phyloP scores from a whole-genome alignment of 1,139 yeast genomes.

The Sugiyamaella neomexicana region DNA sequence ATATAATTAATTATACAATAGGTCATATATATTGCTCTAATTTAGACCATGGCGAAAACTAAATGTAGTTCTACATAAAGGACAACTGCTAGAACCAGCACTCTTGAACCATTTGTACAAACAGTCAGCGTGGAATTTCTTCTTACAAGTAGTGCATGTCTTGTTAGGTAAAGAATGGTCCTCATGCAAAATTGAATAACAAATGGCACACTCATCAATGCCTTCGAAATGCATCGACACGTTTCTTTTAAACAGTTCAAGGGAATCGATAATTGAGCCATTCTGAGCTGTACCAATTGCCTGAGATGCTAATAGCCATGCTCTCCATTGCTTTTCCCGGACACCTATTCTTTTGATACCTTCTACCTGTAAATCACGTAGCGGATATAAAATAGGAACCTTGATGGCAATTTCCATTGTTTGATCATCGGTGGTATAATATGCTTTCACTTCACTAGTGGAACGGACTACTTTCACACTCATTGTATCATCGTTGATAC shows the following conservation, averaged over 20 bases:
- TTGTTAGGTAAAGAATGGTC: slow-evolving; percentile 90
- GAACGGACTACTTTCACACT: slow-evolving; percentile 61
- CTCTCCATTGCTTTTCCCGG: slow-evolving; percentile 89
- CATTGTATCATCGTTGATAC: slow-evolving; percentile 40
- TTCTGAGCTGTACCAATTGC: slow-evolving; percentile 68
- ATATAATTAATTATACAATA: not conserved
- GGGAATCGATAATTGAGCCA: slow-evolving; percentile 79
- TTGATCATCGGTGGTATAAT: slow-evolving; percentile 83
- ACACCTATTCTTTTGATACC: slow-evolving; percentile 87
- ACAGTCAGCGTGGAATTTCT: slow-evolving; percentile 96
- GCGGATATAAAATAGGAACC: slow-evolving; percentile 72
- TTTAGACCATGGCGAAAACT: slow-evolving; percentile 22
- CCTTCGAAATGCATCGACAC: slow-evolving; percentile 80
- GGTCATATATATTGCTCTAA: not conserved
- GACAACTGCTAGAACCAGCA: slow-evolving; percentile 89
- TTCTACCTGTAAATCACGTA: slow-evolving; percentile 67
- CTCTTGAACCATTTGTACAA: slow-evolving; percentile 96
- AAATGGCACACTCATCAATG: slow-evolving; percentile 94
- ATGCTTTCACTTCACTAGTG: slow-evolving; percentile 69
- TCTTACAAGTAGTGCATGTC: slow-evolving; percentile 83
- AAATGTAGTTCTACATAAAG: slow-evolving; percentile 82
- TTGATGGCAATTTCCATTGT: slow-evolving; percentile 75
- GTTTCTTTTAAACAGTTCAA: slow-evolving; percentile 78
- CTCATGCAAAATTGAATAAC: slow-evolving; percentile 86
- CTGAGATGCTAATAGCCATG: slow-evolving; percentile 91